Evolutionary conservation across 2,329 filamentous ascomycete species (phyloP).

Genomic region (Aspergillus awamori): DNA sequence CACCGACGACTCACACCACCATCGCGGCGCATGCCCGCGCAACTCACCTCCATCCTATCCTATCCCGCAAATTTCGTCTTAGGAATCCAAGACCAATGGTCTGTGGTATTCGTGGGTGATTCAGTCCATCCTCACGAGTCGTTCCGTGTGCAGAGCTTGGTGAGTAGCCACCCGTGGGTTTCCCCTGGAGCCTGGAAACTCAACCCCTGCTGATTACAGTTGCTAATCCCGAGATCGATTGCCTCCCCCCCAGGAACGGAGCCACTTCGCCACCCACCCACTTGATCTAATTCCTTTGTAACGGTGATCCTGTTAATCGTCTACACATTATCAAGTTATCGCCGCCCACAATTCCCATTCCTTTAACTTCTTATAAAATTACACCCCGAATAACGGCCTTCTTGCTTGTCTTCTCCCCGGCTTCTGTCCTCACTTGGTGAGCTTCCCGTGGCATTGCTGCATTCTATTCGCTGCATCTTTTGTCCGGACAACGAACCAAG

Average conservation of each 20-base stretch:
- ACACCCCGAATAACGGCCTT: neutral
- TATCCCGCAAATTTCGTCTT: neutral
- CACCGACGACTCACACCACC: constrained; percentile 21
- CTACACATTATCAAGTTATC: constrained; percentile 7
- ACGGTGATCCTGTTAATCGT: constrained; percentile 3
- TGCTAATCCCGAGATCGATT: constrained; percentile 16
- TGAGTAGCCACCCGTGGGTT: constrained; percentile 16
- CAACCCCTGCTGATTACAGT: constrained; percentile 23
- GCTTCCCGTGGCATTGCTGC: neutral
- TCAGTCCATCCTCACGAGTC: neutral
- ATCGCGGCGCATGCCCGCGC: constrained; percentile 2
- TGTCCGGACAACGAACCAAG: constrained; percentile 10
- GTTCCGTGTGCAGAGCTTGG: constrained; percentile 2
- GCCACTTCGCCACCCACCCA: constrained; percentile 24
- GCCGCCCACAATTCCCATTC: neutral
- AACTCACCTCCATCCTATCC: constrained; percentile 18
- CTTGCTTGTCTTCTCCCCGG: neutral
- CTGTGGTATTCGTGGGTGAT: neutral
- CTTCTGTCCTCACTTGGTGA: constrained; percentile 1
- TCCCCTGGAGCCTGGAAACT: constrained; percentile 18
- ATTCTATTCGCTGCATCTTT: neutral
- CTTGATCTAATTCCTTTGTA: constrained; percentile 10
- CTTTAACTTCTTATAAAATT: neutral
- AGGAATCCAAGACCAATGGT: neutral
- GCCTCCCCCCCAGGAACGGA: constrained; percentile 18